These are phyloP conservation scores for Neoarthrinium moseri DNA, from an alignment of 2,329 filamentous ascomycete genomes.

Conservation along the genomic window DNA sequence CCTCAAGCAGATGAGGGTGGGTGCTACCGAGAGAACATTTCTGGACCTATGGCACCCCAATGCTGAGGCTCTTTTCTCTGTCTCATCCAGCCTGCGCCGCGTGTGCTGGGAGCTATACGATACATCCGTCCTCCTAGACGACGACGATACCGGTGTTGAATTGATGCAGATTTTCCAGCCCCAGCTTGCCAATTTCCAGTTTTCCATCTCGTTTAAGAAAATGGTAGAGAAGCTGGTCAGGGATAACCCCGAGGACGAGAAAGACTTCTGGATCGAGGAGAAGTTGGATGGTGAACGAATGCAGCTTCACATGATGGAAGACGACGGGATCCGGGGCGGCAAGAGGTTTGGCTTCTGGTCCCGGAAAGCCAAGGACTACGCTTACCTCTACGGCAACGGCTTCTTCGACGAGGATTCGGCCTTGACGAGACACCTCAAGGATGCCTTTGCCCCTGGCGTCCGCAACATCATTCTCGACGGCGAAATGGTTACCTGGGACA, in stretches of 20 bases:
- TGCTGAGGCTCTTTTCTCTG: slow-evolving; percentile 76
- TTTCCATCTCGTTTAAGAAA: slow-evolving; percentile 71
- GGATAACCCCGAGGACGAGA: slow-evolving; percentile 63
- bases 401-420: slow-evolving; percentile 73
- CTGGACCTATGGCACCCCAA: slow-evolving; percentile 81
- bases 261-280: slow-evolving; percentile 94
- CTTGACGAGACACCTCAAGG: slow-evolving; percentile 74
- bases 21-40: slow-evolving; percentile 84
- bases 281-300: slow-evolving; percentile 96
- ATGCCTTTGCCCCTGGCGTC: slow-evolving; percentile 75
- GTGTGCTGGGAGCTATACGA: slow-evolving; percentile 94
- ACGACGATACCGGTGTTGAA: slow-evolving; percentile 70
- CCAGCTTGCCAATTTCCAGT: slow-evolving; percentile 90
- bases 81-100: slow-evolving; percentile 83
- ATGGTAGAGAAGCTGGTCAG: slow-evolving; percentile 65
- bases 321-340: slow-evolving; percentile 66
- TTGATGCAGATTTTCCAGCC: slow-evolving; percentile 97
- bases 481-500: slow-evolving; percentile 99
- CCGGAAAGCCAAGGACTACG: slow-evolving; percentile 93
- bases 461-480: slow-evolving; percentile 89
- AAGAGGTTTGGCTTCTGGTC: slow-evolving; percentile 87
- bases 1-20: slow-evolving; percentile 71
- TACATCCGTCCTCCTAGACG: slow-evolving; percentile 68
- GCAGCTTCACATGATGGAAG: slow-evolving; percentile 87
- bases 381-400: slow-evolving; percentile 83